Base-by-base conservation (phyloP, 2,329 filamentous ascomycete genomes). In the Pestalotiopsis sp. region DNA sequence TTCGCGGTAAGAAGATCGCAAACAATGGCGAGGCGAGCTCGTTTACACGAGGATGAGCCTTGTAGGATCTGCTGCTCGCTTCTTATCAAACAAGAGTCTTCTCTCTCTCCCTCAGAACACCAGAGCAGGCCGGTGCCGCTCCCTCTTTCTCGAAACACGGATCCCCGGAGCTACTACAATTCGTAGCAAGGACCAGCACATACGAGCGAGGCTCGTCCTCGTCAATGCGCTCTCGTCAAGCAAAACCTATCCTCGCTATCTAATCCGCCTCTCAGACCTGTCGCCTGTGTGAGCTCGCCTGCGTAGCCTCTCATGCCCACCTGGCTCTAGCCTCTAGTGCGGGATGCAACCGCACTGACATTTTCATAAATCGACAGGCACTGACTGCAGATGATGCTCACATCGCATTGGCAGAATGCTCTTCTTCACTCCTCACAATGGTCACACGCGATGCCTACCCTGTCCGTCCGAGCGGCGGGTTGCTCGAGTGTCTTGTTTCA, bases 331-430 rank as follows among this genome's bases (percentile, higher is more conserved):
- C 25, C 41, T 66, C 25, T 66, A 45, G 49, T 31, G 63, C 20
- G 63, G 31, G 23, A 45, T 66, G 63, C 63, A 66, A 38, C 39
- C 63, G 63, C 63, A 66, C 49, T 66, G 63, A 66, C 63, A 45
- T 49, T 39, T 64, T 23, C 56, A n/a, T 5, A 13, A 25, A 13
- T 25, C 56, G 14, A 20, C 23, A 59, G 20, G 27, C 36, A 36
- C 14, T 12, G 14, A 39, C 36, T 63, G 60, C 36, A 39, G 45
- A 63, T 38, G 36, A 14, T 63, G 60, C 60, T 63, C 60, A 39
- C 60, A 41, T 63, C 45, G 45, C 45, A 52, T 52, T 52, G 45
- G 45, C 45, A 52, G 45, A 52, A 52, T n/a, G 45, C 45, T 62
- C 25, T 59, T 27, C 57, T 59, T 39, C 27, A 62, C 59, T 20